Evolutionary conservation across 1,139 yeast genomes (phyloP).

Genomic region (Trichomonascaceae sp.): DNA sequence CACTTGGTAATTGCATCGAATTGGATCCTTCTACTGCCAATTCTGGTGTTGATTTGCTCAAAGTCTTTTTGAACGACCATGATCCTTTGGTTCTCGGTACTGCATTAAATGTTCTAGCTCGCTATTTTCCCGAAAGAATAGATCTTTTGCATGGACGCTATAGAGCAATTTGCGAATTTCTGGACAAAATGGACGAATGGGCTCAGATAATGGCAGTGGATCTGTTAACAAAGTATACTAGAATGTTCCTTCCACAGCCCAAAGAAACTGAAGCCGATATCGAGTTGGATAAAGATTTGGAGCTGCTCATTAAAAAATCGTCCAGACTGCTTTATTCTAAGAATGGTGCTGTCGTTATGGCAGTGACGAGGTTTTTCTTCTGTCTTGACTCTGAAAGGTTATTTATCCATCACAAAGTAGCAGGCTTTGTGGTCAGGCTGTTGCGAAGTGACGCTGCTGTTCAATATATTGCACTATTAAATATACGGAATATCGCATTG

Average conservation of each 20-base stretch:
- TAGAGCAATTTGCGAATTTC: constrained; percentile 51
- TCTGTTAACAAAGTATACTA: constrained; percentile 58
- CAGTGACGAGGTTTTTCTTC: constrained; percentile 50
- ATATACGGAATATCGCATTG: constrained; percentile 32
- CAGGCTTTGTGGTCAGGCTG: constrained; percentile 45
- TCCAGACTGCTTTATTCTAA: constrained; percentile 42
- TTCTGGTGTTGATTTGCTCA: constrained; percentile 46
- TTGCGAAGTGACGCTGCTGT: constrained; percentile 33
- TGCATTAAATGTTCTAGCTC: constrained; percentile 54
- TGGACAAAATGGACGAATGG: constrained; percentile 67
- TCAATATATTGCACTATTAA: constrained; percentile 31
- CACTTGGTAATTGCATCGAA: constrained; percentile 60
- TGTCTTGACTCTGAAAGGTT: constrained; percentile 50
- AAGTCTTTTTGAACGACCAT: constrained; percentile 54
- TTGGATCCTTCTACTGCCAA: constrained; percentile 38
- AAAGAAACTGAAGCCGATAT: constrained; percentile 6
- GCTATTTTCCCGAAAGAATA: constrained; percentile 52
- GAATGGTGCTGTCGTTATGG: constrained; percentile 59
- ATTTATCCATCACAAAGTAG: constrained; percentile 44
- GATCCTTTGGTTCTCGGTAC: constrained; percentile 64
- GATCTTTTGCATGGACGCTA: constrained; percentile 67
- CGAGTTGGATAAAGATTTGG: constrained; percentile 49
- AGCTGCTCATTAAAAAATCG: constrained; percentile 45
- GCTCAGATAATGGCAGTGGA: constrained; percentile 60
- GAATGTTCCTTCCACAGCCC: constrained; percentile 55